A percentile compares a stretch with the other conserved stretches of the same genome.
phyloP scores from a whole-genome alignment of 2,329 filamentous ascomycete genomes.

The Aspergillus caelatus region DNA sequence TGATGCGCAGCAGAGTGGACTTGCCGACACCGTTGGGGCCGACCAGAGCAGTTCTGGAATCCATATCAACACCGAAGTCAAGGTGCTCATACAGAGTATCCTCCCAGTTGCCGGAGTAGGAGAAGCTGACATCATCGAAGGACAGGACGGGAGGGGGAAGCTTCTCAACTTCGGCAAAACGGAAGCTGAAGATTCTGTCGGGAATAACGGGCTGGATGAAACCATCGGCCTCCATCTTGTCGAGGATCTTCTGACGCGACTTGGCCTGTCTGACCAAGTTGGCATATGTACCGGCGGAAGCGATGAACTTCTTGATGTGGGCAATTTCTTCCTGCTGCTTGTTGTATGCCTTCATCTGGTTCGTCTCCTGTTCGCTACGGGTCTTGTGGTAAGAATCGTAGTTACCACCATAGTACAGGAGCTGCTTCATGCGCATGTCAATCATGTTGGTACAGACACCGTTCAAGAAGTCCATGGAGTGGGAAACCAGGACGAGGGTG shows the following conservation, averaged over 20 bases:
- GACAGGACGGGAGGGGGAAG: constrained; percentile 96
- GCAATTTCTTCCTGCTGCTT: constrained; percentile 99
- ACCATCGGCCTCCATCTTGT: constrained; percentile 99
- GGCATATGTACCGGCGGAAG: constrained; percentile 98
- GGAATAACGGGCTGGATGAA: constrained; percentile 88
- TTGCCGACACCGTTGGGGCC: constrained; percentile 99
- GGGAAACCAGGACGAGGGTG: constrained; percentile 92
- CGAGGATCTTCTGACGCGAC: constrained; percentile 98
- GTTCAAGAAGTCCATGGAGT: constrained; percentile 99
- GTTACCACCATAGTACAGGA: constrained; percentile 99
- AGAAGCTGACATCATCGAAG: constrained; percentile 97
- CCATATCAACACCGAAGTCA: constrained; percentile 99
- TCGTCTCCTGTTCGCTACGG: constrained; percentile 87
- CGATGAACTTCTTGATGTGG: constrained; percentile 99
- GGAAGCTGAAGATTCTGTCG: constrained; percentile 94
- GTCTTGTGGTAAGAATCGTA: constrained; percentile 99
- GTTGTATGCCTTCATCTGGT: constrained; percentile 98
- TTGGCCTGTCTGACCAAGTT: constrained; percentile 99
- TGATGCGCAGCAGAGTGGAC: constrained; percentile 91
- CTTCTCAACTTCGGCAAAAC: constrained; percentile 98
- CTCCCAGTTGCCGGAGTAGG: constrained; percentile 84
- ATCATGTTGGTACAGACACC: constrained; percentile 98
- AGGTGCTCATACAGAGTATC: constrained; percentile 97
- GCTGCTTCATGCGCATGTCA: constrained; percentile 87
- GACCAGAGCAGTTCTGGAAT: constrained; percentile 94